Evolutionary conservation across 345 rosid species (phyloP).

Genomic region (Psidium guajava): DNA sequence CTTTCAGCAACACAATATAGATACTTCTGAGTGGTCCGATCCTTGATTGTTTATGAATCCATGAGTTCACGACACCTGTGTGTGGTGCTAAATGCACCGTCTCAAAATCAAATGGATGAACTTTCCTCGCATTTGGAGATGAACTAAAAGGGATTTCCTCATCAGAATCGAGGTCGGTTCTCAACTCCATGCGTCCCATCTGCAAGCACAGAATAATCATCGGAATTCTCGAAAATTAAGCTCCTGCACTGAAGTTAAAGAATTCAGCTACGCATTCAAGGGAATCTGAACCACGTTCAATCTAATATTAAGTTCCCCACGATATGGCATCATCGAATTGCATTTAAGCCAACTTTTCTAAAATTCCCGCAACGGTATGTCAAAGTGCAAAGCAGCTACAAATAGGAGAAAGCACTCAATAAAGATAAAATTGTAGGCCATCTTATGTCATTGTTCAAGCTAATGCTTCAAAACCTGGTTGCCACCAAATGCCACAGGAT

Average conservation of each 20-base stretch:
- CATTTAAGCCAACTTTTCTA: background rate
- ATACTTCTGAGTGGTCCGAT: slow-evolving; percentile 20
- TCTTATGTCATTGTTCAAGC: background rate
- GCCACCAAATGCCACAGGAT: background rate
- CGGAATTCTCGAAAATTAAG: background rate
- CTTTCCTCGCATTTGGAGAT: slow-evolving; percentile 16
- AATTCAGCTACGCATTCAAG: background rate
- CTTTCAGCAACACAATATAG: slow-evolving; percentile 20
- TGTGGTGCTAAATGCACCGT: background rate
- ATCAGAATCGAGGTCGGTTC: slow-evolving; percentile 23
- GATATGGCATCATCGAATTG: background rate
- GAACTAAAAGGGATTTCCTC: slow-evolving; percentile 32
- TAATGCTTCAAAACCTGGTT: background rate
- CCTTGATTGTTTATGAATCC: slow-evolving; percentile 8
- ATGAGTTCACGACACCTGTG: background rate
- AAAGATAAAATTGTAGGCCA: background rate
- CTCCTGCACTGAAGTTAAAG: background rate
- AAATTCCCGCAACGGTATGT: background rate
- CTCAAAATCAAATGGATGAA: slow-evolving; percentile 19
- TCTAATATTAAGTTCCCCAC: background rate
- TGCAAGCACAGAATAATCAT: background rate
- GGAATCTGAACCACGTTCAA: background rate
- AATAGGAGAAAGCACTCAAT: background rate
- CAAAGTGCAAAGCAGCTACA: background rate
- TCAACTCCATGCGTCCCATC: slow-evolving; percentile 18